Evolutionary conservation across 805 yeast species (phyloP), one percentile per base, ranked within the genome.

Genomic region (Candida xiaguanensis): DNA sequence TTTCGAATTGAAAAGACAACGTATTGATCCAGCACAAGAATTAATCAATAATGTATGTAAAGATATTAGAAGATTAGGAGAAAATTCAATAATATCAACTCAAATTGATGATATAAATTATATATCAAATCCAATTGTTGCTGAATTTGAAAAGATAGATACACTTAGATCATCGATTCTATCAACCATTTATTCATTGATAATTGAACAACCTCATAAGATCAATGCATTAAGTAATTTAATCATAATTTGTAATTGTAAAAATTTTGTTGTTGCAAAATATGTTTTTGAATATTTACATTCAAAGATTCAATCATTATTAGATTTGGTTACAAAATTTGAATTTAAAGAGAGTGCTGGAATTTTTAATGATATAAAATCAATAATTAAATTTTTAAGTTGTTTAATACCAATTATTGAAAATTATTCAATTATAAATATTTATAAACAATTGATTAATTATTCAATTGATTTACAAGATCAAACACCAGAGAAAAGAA

Each of bases 201-300:
- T 83, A 8, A 62, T 76, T 20, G 98, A 93, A 59, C 96, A 91
- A 59, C 98, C 99, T 0, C 95, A 90, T 46, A 93, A 90, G 57
- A 75, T 83, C 43, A 78, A 82, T 11, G 75, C 81, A n/a, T 60
- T 91, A 41, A 75, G 88, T 19, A 78, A 81, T 7, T 67, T 88
- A 47, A 63, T 89, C 4, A 73, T 82, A 51, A 66, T 80, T 16
- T 79, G 86, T 34, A 82, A 84, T 61, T 68, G 83, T 17, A 73
- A 74, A 42, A 79, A 78, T 58, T 73, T 76, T 25, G 65, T 75
- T 27, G 80, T 86, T 31, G 91, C 95, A 36, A 77, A 78, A 48
- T 75, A 76, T 36, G 75, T 86, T 9, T 60, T 87, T 17, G 89
- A 83, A 46, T 83, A 65, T 60, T 71, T 87, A 47, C 89, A 83